These are phyloP conservation scores for Pseudogymnoascus sp. DNA, from an alignment of 2,329 filamentous ascomycete genomes.

Conservation along the genomic window DNA sequence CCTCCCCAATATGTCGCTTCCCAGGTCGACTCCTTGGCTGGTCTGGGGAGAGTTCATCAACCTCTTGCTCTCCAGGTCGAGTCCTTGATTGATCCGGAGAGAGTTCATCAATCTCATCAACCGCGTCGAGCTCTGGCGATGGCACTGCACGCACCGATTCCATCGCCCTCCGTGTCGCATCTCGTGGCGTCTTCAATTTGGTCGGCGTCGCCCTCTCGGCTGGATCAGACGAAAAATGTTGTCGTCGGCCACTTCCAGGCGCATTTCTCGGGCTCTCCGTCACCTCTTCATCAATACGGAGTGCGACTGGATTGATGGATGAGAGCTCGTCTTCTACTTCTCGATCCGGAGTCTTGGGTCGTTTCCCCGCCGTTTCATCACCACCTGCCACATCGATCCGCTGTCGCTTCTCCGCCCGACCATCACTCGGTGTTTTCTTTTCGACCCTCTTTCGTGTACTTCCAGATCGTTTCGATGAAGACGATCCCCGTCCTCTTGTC, in stretches of 20 bases:
- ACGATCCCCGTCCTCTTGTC: conserved; percentile 22
- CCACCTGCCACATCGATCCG: conserved; percentile 20
- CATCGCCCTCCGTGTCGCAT: conserved; percentile 30
- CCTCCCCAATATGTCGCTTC: conserved; percentile 34
- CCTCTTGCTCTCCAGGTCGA: conserved; percentile 21
- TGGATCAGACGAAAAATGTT: not conserved
- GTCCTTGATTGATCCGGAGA: conserved; percentile 24
- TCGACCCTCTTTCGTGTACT: conserved; percentile 1
- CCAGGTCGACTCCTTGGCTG: conserved; percentile 18
- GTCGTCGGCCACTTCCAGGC: conserved; percentile 48
- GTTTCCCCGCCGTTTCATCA: conserved; percentile 13
- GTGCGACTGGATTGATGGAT: conserved; percentile 2
- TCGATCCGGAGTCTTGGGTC: conserved; percentile 15
- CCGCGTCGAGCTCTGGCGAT: conserved; percentile 10
- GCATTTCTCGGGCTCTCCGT: conserved; percentile 47
- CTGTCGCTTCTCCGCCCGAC: conserved; percentile 15
- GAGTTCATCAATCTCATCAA: conserved; percentile 25
- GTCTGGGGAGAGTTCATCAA: not conserved
- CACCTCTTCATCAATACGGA: conserved; percentile 35
- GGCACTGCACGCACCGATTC: not conserved
- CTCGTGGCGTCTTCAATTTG: conserved; percentile 31
- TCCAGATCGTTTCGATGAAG: conserved; percentile 6
- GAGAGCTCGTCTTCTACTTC: conserved; percentile 17
- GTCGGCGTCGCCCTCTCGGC: conserved; percentile 26
- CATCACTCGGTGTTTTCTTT: conserved; percentile 1